Evolutionary conservation across 1,139 yeast genomes (phyloP), one percentile per base, ranked within the genome.

Genomic region (Pichia terricola): DNA sequence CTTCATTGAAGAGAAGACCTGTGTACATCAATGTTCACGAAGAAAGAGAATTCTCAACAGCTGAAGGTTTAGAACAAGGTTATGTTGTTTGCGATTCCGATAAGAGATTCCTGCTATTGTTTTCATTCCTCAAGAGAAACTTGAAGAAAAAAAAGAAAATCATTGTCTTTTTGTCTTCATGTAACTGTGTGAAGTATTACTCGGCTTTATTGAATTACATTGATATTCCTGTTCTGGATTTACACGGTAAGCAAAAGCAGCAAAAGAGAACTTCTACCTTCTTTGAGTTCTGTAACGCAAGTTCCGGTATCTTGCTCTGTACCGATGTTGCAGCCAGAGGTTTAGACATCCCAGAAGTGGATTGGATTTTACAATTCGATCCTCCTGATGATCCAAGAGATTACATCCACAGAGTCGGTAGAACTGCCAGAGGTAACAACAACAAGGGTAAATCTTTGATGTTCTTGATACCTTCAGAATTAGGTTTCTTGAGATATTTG

Each of bases 371-470:
- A 50, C 97, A 91, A 69, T 88, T 85, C 56, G 96, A 91, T 64
- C 97, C 97, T 41, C 97, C 97, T 62, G 97, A 91, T 80, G 97
- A 91, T 67, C 97, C 97, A 63, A 80, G 96, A 67, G 96, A 89
- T 67, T 91, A 91, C 61, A 89, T 91, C 57, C 98, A 91, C 67
- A 80, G 97, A 65, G 97, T 91, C 34, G 98, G 98, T 52, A 81
- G 98, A 72, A 91, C 98, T 28, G 98, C 98, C 22, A 80, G 98
- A 69, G 98, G 97, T 48, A 74, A 94, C 26, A 63, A 75, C 42
- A 97, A 96, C 46, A 82, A 82, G 61, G 99, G 99, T 54, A 86
- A 82, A 65, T 85, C 95, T 16, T 71, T 91, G 51, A 89, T 91
- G 97, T 91, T 91, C 66, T 72, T 91, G 63, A 81, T 91, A 4